Evolutionary conservation across 305 asterid genomes (phyloP), one percentile per base, ranked within the genome.

Genomic region (Salvia sclarea): DNA sequence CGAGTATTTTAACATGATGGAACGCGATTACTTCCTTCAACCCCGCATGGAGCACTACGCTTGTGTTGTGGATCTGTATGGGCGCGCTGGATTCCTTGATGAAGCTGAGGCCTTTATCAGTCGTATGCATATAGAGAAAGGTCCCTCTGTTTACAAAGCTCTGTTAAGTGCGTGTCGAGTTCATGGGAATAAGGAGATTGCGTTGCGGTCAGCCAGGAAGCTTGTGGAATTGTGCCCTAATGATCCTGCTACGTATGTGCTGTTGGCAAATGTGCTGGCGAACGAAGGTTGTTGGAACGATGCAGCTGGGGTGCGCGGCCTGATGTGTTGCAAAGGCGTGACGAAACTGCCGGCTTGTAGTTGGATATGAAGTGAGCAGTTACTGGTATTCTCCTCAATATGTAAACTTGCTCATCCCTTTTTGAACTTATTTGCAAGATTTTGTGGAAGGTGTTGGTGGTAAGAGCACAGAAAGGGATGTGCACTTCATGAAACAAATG

Each of bases 61-160:
- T 61, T 84, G 93, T 33, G 48, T 83, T 24, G 89, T 88, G 20
- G 96, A 86, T 78, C 83, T 88, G 0, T 88, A 80, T 67, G 83
- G 85, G 12, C 84, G 96, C 2, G 87, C 84, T 57, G 91, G 91
- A 7, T 73, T 65, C 70, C 76, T 89, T 4, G 70, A 69, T 16
- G 88, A 83, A 75, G 94, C 87, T 6, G 86, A 78, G 75, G 83
- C 75, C 8, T 83, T 81, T 54, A 78, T 88, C 45, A 56, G 68
- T 62, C 69, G 63, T 8, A 82, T 86, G 89, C 86, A 86, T 20
- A 74, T 86, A 61, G 62, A 86, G 55, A 71, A 79, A 24, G 87
- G 82, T 54, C 73, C 86, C 4, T 66, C 77, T 1, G 81, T 83
- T 22, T 83, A 74, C 57, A 89, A 86, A 81, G 82, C 74, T 45